Base-by-base conservation (phyloP, 345 rosid genomes). In the Lumnitzera littorea region DNA sequence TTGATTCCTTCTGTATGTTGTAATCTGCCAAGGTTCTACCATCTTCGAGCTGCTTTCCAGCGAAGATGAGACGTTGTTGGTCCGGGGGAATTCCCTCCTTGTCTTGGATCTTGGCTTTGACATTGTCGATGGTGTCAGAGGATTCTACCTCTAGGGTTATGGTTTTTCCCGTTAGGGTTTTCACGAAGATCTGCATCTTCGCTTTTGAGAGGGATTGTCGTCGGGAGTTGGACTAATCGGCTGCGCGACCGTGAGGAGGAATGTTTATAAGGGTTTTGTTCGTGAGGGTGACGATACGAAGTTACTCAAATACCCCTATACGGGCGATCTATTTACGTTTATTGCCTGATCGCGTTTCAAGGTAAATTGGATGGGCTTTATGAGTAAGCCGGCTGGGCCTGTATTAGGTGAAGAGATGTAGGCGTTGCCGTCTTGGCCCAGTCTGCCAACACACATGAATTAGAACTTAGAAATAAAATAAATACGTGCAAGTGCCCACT, bases 161-260 rank as follows among this genome's bases (percentile, higher is more conserved):
- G 15, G 88, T 84, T 77, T 84, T 84, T 50, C 91, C 91, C 69
- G 91, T 82, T 15, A 85, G 82, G 84, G 91, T 82, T 66, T 85
- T 85, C 68, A 83, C 91, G 68, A 85, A 85, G 80, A 85, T 82
- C 84, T 85, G 91, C 91, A 85, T 85, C 71, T 66, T 70, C 36
- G 48, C 14, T 14, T 24, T 46, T 57, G 49, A 43, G 51, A 11
- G 14, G 41, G 36, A 3, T 23, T 27, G 24, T 63, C 61, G 63
- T 70, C 50, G 52, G 65, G 65, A 64, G 70, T 54, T 56, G 11
- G 61, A 3, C 25, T 23, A 3, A 15, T 25, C 13, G 46, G 12
- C 51, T 49, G 54, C 53, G 55, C 31, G 25, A 46, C 36, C 24
- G 64, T 13, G 59, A 20, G 20, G 72, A 14, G 29, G 3, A 24